These are phyloP conservation scores for Triticum dicoccoides DNA, from an alignment of 176 grass and related monocot species.

Conservation along the genomic window DNA sequence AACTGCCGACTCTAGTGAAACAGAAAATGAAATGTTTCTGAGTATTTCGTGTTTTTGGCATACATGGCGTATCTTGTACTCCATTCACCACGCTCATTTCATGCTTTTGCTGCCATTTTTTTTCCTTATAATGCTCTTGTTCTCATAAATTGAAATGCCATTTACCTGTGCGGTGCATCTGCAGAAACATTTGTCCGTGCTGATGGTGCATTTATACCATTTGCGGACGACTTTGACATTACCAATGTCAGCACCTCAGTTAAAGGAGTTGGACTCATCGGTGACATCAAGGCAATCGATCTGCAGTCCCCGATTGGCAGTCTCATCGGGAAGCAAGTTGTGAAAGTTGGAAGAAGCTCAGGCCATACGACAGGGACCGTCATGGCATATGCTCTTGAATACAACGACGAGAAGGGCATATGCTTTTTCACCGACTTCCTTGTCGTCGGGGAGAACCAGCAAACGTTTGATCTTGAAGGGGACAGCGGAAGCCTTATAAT, in stretches of 20 bases:
- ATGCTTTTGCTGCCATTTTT: not conserved
- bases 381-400: slow-evolving; percentile 91
- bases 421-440: slow-evolving; percentile 99
- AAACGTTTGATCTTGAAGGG: slow-evolving; percentile 99
- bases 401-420: slow-evolving; percentile 97
- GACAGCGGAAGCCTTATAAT: slow-evolving; percentile 97
- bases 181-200: slow-evolving; percentile 92
- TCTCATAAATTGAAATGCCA: not conserved
- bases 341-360: slow-evolving; percentile 96
- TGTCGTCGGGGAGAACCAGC: slow-evolving; percentile 95
- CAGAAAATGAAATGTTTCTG: not conserved
- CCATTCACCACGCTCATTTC: not conserved
- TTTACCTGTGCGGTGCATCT: slow-evolving; percentile 25
- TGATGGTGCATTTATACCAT: slow-evolving; percentile 93
- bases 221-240: slow-evolving; percentile 72
- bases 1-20: not conserved
- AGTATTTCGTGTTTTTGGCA: not conserved
- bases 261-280: slow-evolving; percentile 82
- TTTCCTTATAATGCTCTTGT: slow-evolving; percentile 1
- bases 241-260: slow-evolving; percentile 66
- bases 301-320: slow-evolving; percentile 77
- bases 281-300: slow-evolving; percentile 83
- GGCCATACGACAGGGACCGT: slow-evolving; percentile 85
- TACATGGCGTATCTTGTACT: not conserved
- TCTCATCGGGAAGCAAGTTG: slow-evolving; percentile 81